Conservation (phyloP, 345 rosid genomes). For the Salix dunnii region DNA sequence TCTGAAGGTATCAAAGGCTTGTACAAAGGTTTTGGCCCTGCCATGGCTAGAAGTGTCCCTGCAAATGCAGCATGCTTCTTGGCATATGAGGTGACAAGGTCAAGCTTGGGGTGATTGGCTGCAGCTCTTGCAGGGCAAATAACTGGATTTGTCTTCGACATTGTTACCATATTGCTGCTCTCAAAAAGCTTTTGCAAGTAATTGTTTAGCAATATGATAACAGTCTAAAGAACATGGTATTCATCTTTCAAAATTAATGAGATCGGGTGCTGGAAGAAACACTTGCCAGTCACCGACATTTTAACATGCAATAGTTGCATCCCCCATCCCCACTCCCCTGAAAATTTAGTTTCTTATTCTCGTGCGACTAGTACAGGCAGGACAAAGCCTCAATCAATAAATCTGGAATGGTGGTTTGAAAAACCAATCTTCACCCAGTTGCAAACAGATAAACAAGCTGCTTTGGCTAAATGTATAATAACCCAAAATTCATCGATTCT, state of each 20-base stretch:
- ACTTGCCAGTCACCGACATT: constrained; percentile 9
- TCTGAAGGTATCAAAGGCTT: constrained; percentile 87
- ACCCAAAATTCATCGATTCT: neutral
- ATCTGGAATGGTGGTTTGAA: neutral
- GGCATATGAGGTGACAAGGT: constrained; percentile 79
- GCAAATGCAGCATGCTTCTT: constrained; percentile 99
- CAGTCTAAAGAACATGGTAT: neutral
- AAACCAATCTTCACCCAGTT: neutral
- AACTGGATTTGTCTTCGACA: constrained; percentile 2
- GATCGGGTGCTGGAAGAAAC: constrained; percentile 8
- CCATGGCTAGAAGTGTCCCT: constrained; percentile 92
- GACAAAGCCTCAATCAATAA: neutral
- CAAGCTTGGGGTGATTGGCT: constrained; percentile 63
- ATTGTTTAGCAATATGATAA: constrained; percentile 17
- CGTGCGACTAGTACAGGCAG: neutral
- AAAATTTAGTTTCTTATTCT: neutral
- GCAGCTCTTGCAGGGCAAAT: neutral
- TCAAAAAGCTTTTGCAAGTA: neutral
- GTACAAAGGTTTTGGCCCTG: constrained; percentile 93
- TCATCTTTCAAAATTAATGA: constrained; percentile 4
- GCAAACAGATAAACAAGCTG: neutral
- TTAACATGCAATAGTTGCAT: neutral
- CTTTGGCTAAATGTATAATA: neutral
- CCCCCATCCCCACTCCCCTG: neutral
- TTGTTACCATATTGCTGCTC: constrained; percentile 11